Evolutionary conservation across 2,329 filamentous ascomycete species (phyloP), one percentile per base, ranked within the genome.

Genomic region (Reticulascus tulasneorum): DNA sequence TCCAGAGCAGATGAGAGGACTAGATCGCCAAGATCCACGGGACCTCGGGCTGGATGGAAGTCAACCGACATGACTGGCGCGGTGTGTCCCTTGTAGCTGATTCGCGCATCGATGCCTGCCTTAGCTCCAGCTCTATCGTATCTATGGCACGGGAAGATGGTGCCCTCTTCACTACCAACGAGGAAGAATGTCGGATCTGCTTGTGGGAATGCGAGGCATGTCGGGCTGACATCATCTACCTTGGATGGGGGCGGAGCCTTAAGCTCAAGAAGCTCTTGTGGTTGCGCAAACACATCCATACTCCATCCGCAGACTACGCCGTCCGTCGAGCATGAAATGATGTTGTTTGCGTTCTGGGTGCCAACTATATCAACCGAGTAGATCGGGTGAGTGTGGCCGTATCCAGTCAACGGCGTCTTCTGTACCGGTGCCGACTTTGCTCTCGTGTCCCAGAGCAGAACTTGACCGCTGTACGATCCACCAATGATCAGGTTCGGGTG

Each of bases 271-370:
- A 89, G 83, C 66, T 98, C 93, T 62, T 97, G 91, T 1, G 93
- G 93, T 60, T 96, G 88, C 1, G 91, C 88, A 42, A 98, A 85
- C 79, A 98, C 97, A 60, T 98, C 94, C 46, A 96, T 88, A 37
- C 86, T 90, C 93, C 93, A 98, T 30, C 90, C 87, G 60, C 93
- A 98, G 26, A 97, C 88, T 9, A 94, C 88, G 36, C 93, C 93
- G 55, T 98, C 93, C 1, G 93, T 98, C 2, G 89, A 96, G 58
- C 88, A 91, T 22, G 90, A 96, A 51, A 98, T 86, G 57, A 98
- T 95, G 61, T 97, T 98, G 67, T 96, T 95, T 40, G 93, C 93
- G 59, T 98, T 98, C 56, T 97, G 93, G 1, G 94, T 98, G 46
- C 93, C 93, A 32, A 98, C 88, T 37, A 98, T 94, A 45, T 93